Conservation (phyloP, 257 asterid genomes). For the Rauvolfia tetraphylla region DNA sequence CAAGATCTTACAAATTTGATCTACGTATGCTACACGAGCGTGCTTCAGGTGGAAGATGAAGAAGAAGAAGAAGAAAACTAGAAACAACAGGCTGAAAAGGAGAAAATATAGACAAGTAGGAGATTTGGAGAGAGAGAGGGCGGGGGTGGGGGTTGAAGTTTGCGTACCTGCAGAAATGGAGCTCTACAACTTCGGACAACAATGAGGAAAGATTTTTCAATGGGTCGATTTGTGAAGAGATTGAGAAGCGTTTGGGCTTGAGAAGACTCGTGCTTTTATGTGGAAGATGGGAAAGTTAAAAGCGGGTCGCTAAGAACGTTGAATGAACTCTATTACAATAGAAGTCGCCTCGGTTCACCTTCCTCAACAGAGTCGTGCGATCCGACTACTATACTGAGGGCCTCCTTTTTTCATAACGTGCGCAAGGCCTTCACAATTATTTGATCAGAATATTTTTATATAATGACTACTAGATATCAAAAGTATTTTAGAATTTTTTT, state of each 20-base stretch:
- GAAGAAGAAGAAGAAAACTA: background rate
- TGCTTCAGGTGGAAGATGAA: background rate
- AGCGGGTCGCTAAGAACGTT: background rate
- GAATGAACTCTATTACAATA: background rate
- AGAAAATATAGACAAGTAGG: background rate
- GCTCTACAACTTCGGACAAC: background rate
- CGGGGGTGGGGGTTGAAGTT: too few species aligned
- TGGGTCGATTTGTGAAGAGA: background rate
- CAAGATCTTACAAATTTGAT: constrained; percentile 4
- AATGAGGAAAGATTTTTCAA: background rate
- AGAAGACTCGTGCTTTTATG: background rate
- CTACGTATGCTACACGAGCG: background rate
- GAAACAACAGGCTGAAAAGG: background rate
- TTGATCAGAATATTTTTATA: too few species aligned
- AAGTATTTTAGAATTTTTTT: too few species aligned
- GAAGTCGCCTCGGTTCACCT: background rate
- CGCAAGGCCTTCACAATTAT: too few species aligned
- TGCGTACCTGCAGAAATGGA: constrained; percentile 11
- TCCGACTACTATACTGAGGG: too few species aligned
- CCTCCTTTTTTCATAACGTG: too few species aligned
- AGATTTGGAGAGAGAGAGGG: background rate
- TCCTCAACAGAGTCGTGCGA: background rate
- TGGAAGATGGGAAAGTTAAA: background rate
- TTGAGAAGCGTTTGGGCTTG: background rate
- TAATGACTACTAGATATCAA: too few species aligned